phyloP scores from a whole-genome alignment of 805 yeast species.

The Allodekkera sacchari region DNA sequence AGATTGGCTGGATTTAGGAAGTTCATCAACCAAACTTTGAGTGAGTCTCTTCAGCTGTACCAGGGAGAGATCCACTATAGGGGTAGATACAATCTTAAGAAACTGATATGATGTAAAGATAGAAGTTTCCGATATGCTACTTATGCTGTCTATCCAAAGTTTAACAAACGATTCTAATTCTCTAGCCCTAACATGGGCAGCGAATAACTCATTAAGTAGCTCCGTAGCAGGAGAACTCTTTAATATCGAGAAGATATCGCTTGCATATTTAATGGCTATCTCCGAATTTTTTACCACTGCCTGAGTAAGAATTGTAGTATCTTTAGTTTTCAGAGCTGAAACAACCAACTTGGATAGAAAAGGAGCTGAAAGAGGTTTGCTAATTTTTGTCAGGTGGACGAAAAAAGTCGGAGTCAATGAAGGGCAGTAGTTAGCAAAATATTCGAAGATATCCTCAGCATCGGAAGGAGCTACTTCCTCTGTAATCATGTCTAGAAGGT shows the following conservation, averaged over 20 bases:
- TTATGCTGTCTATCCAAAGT: conserved; percentile 29
- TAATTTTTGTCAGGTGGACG: conserved; percentile 36
- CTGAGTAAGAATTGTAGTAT: conserved; percentile 30
- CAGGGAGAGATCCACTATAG: conserved; percentile 37
- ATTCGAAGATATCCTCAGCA: conserved; percentile 42
- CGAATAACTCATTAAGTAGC: conserved; percentile 9
- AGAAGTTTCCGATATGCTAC: conserved; percentile 1
- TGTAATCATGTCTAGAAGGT: conserved; percentile 24
- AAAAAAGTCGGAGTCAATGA: conserved; percentile 35
- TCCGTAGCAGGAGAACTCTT: conserved; percentile 12
- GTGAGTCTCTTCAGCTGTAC: conserved; percentile 31
- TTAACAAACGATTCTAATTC: conserved; percentile 43
- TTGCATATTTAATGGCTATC: conserved; percentile 40
- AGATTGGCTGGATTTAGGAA: conserved; percentile 5
- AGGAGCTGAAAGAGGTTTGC: conserved; percentile 44
- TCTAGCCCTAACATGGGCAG: conserved; percentile 48
- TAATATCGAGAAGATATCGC: conserved; percentile 21
- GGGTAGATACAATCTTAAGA: conserved; percentile 29
- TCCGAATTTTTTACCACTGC: conserved; percentile 50
- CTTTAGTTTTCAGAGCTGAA: conserved; percentile 14
- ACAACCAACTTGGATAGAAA: conserved; percentile 38
- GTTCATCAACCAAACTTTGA: conserved; percentile 11
- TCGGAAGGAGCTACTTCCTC: conserved; percentile 26
- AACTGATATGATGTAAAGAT: conserved; percentile 21
- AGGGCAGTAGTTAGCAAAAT: conserved; percentile 31